phyloP scores from a whole-genome alignment of 352 stramenopile species.

The Pythium phragmiticola region DNA sequence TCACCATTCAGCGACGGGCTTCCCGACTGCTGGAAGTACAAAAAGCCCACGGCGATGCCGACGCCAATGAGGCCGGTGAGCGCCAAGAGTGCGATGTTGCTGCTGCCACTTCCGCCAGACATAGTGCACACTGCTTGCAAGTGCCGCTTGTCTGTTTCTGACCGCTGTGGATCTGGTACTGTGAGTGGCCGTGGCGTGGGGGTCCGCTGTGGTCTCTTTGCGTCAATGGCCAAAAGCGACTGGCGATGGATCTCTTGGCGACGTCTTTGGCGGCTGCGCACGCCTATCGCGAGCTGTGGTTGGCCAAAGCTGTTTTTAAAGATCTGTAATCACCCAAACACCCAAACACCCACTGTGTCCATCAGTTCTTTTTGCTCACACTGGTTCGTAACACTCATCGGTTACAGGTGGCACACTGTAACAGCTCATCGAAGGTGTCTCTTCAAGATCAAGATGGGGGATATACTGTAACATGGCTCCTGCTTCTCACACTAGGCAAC shows the following conservation, averaged over 20 bases:
- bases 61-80: constrained; percentile 63
- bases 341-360: neutral
- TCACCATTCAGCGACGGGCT: constrained; percentile 10
- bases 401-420: neutral
- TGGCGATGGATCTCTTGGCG: constrained; percentile 18
- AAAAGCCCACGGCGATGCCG: constrained; percentile 54
- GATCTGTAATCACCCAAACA: constrained; percentile 20
- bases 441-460: neutral
- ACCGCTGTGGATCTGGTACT: neutral
- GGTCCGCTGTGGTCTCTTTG: constrained; percentile 1
- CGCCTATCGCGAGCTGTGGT: constrained; percentile 5
- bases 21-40: constrained; percentile 42
- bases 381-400: neutral
- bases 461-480: neutral
- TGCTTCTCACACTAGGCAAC: neutral
- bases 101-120: constrained; percentile 28
- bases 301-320: constrained; percentile 22
- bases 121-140: constrained; percentile 20
- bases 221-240: neutral
- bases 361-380: neutral
- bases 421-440: neutral
- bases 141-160: neutral
- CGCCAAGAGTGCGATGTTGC: constrained; percentile 49
- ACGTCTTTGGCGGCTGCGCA: constrained; percentile 11
- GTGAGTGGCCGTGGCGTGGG: neutral